A percentile compares a stretch with the other conserved stretches of the same genome.
Conservation (phyloP, 345 rosid species). For the Isatis tinctoria region DNA sequence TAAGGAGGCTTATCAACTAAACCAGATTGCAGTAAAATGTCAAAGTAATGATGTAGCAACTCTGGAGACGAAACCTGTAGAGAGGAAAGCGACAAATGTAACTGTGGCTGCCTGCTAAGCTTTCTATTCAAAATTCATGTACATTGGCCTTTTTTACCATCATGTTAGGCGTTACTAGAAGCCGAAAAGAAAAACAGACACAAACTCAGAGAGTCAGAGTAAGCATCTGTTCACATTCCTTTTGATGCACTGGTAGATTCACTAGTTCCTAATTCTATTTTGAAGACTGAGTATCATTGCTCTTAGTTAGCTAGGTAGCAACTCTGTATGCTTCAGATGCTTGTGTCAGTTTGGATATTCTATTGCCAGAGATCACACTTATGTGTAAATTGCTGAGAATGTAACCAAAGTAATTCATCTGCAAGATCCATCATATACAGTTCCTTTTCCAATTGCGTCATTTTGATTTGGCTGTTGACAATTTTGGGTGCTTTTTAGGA, state of each 20-base stretch:
- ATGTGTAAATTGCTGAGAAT: constrained; percentile 4
- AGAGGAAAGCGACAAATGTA: constrained; percentile 32
- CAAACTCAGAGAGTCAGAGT: constrained; percentile 14
- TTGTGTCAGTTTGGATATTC: not conserved
- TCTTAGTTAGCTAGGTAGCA: not conserved
- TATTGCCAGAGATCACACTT: not conserved
- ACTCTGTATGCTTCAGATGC: not conserved
- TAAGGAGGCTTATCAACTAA: constrained; percentile 58
- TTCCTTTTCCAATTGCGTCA: not conserved
- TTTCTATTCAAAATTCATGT: not conserved
- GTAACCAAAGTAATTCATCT: not conserved
- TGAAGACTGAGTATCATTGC: not conserved
- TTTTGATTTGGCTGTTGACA: not conserved
- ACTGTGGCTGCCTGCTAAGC: constrained; percentile 55
- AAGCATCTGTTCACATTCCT: constrained; percentile 16
- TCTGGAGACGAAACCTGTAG: constrained; percentile 24
- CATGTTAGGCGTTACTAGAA: constrained; percentile 1
- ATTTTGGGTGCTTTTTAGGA: not conserved
- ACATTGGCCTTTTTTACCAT: not conserved
- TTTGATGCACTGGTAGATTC: constrained; percentile 10
- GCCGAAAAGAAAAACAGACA: not conserved
- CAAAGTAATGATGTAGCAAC: constrained; percentile 35
- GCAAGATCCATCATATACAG: not conserved
- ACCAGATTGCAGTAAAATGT: constrained; percentile 38
- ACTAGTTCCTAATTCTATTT: not conserved